Percentiles rank a stretch among this genome's conserved stretches.
These are phyloP conservation scores for Cladophialophora psammophila DNA, from an alignment of 2,329 filamentous ascomycete species.

Conservation along the genomic window DNA sequence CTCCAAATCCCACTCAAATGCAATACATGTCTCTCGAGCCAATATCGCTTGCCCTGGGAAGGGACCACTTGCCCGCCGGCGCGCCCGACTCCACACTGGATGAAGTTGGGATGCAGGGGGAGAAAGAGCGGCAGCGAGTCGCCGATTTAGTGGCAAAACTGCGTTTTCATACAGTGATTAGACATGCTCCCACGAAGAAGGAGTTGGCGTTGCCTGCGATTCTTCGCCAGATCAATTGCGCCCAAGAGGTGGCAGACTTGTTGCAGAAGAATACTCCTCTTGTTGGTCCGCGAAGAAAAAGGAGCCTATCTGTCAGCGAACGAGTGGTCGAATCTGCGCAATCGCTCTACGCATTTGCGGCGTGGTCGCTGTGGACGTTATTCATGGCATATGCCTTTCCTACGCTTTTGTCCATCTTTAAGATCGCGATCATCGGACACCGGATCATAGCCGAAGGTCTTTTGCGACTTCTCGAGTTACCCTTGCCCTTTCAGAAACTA, in stretches of 20 bases:
- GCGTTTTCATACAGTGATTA: conserved; percentile 83
- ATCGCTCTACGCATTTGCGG: conserved; percentile 61
- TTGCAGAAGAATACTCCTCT: conserved; percentile 90
- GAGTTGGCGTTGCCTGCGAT: conserved; percentile 82
- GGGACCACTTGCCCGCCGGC: conserved; percentile 39
- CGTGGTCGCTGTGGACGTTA: conserved; percentile 66
- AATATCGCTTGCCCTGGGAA: conserved; percentile 78
- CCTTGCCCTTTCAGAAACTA: conserved; percentile 46
- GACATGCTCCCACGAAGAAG: conserved; percentile 77
- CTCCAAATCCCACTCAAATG: conserved; percentile 86
- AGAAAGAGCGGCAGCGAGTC: conserved; percentile 69
- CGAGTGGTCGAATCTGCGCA: conserved; percentile 91
- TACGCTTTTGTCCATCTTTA: conserved; percentile 73
- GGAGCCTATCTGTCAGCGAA: conserved; percentile 91
- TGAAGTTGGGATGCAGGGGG: conserved; percentile 75
- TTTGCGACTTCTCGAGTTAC: conserved; percentile 82
- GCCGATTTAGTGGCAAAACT: conserved; percentile 81
- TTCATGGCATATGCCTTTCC: conserved; percentile 80
- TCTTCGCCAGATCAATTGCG: conserved; percentile 94
- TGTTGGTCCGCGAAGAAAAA: conserved; percentile 79
- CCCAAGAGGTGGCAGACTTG: conserved; percentile 83
- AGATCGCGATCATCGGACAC: conserved; percentile 80
- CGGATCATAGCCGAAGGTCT: conserved; percentile 81
- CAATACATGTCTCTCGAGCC: conserved; percentile 93
- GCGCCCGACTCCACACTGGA: conserved; percentile 42